These are phyloP conservation scores for Cicer bijugum DNA, from an alignment of 306 rosid genomes.

Conservation along the genomic window DNA sequence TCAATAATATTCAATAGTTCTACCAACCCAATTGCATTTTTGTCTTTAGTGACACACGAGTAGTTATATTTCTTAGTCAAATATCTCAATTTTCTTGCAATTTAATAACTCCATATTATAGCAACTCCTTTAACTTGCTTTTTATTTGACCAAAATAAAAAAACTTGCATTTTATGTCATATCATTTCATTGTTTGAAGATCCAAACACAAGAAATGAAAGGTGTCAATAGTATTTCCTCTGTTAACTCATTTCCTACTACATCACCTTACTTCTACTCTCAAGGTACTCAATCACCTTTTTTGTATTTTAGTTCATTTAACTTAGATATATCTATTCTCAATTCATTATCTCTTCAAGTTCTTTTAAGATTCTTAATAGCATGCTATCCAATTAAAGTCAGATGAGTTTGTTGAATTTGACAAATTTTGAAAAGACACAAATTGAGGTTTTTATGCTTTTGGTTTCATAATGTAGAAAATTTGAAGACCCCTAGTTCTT, in stretches of 20 bases:
- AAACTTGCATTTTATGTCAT: not conserved
- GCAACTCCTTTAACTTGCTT: not conserved
- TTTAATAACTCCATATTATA: no score
- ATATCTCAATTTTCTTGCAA: no score
- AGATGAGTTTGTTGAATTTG: not conserved
- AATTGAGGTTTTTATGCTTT: not conserved
- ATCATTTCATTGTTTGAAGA: slow-evolving; percentile 26
- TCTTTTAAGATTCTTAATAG: not conserved
- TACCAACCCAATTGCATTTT: no score
- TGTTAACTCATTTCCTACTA: slow-evolving; percentile 31
- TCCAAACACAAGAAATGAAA: slow-evolving; percentile 40
- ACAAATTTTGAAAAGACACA: slow-evolving; percentile 24
- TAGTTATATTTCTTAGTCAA: no score
- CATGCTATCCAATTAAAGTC: not conserved
- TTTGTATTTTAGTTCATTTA: not conserved
- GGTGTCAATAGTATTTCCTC: slow-evolving; percentile 34
- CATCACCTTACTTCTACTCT: slow-evolving; percentile 34
- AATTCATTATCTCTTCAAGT: not conserved
- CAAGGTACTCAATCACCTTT: slow-evolving; percentile 42
- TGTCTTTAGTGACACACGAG: no score
- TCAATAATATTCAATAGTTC: no score
- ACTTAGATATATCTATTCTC: slow-evolving; percentile 1
- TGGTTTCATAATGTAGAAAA: not conserved
- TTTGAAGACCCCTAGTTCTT: not conserved
- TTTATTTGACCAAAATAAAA: not conserved